Evolutionary conservation across 1,284 basidiomycete genomes (phyloP).

Genomic region (Sporisorium sorghi): DNA sequence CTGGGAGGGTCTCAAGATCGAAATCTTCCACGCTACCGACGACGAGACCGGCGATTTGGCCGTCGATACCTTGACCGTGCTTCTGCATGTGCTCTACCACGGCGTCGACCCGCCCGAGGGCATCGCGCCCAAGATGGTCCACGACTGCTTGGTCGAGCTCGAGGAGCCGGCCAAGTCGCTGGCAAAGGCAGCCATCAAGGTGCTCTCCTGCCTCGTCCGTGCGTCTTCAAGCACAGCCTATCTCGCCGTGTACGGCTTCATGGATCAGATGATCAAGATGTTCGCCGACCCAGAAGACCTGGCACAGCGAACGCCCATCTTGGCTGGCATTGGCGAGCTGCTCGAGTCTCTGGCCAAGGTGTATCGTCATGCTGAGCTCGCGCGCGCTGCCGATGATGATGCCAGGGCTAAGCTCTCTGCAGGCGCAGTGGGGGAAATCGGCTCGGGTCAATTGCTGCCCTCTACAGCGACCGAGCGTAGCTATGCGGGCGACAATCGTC

Average conservation of each 20-base stretch:
- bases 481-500: slow-evolving; percentile 54
- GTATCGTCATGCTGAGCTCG: slow-evolving; percentile 36
- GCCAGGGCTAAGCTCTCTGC: background rate
- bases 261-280: slow-evolving; percentile 71
- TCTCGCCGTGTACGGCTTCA: slow-evolving; percentile 45
- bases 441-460: slow-evolving; percentile 36
- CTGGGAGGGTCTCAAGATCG: slow-evolving; percentile 64
- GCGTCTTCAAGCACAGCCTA: slow-evolving; percentile 52
- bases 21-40: slow-evolving; percentile 68
- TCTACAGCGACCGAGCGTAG: slow-evolving; percentile 26
- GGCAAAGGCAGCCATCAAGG: slow-evolving; percentile 55
- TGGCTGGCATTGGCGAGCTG: slow-evolving; percentile 70
- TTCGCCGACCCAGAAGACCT: slow-evolving; percentile 83
- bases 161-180: slow-evolving; percentile 61
- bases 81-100: slow-evolving; percentile 61
- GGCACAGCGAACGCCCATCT: slow-evolving; percentile 78
- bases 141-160: slow-evolving; percentile 57
- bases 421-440: slow-evolving; percentile 9
- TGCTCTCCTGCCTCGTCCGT: slow-evolving; percentile 49
- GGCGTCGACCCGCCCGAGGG: slow-evolving; percentile 56
- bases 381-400: slow-evolving; percentile 12
- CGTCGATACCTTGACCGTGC: slow-evolving; percentile 50
- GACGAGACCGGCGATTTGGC: slow-evolving; percentile 58
- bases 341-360: slow-evolving; percentile 56
- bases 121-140: slow-evolving; percentile 59